These are phyloP conservation scores for Mycena metata DNA, from an alignment of 768 basidiomycete genomes.

Conservation along the genomic window DNA sequence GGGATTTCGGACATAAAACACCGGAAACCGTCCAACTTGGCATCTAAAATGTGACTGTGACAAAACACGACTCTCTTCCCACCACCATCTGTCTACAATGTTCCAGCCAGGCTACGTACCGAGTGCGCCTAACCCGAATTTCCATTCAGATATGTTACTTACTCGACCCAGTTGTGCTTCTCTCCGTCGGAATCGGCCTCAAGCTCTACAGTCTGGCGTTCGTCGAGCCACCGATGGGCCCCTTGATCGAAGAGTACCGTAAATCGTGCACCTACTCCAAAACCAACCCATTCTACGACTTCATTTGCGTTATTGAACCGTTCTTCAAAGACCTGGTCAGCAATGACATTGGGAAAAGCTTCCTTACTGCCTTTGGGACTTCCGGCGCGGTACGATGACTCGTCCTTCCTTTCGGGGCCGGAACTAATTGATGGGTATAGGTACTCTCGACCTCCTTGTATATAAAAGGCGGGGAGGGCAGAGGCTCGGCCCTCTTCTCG, in stretches of 20 bases:
- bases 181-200: slow-evolving; percentile 9
- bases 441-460: slow-evolving; percentile 27
- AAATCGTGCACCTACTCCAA: slow-evolving; percentile 21
- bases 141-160: too few relatives aligned
- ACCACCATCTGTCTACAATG: too few relatives aligned
- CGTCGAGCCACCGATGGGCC: slow-evolving; percentile 27
- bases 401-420: neutral
- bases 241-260: neutral
- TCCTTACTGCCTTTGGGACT: slow-evolving; percentile 23
- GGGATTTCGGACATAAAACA: too few relatives aligned
- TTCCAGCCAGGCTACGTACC: too few relatives aligned
- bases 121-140: too few relatives aligned
- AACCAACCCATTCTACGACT: slow-evolving; percentile 12
- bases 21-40: too few relatives aligned
- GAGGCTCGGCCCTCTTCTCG: slow-evolving; percentile 10
- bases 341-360: slow-evolving; percentile 28
- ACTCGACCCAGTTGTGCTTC: slow-evolving; percentile 17
- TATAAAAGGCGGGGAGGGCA: slow-evolving; percentile 9
- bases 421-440: neutral
- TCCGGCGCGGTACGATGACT: slow-evolving; percentile 14
- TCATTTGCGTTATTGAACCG: slow-evolving; percentile 30
- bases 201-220: slow-evolving; percentile 19
- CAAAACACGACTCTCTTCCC: too few relatives aligned
- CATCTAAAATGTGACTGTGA: too few relatives aligned
- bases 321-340: slow-evolving; percentile 26